Conservation (phyloP, 2,329 filamentous ascomycete species). For the Hirsutella thompsonii region DNA sequence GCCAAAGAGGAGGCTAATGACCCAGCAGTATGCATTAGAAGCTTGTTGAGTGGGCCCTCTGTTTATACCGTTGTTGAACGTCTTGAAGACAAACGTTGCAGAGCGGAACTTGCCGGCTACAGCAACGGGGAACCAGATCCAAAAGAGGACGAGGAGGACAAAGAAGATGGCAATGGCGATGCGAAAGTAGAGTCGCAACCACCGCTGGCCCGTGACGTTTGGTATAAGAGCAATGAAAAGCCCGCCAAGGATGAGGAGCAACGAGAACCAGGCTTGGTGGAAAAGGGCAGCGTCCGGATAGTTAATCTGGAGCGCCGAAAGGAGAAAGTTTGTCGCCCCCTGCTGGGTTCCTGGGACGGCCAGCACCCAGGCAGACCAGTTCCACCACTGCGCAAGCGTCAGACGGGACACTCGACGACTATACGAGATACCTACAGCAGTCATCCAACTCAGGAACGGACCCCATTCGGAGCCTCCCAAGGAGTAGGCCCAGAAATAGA, state of each 20-base stretch:
- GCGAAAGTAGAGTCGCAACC: slow-evolving; percentile 3
- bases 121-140: background rate
- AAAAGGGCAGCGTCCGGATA: slow-evolving; percentile 1
- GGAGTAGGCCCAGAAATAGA: slow-evolving; percentile 2
- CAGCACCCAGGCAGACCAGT: slow-evolving; percentile 1
- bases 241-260: background rate
- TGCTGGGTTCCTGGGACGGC: slow-evolving; percentile 2
- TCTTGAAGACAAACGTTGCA: background rate
- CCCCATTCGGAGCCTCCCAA: slow-evolving; percentile 3
- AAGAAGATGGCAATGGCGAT: slow-evolving; percentile 3
- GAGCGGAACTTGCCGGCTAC: background rate
- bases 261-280: slow-evolving; percentile 1
- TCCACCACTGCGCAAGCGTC: slow-evolving; percentile 1
- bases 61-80: slow-evolving; percentile 1
- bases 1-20: slow-evolving; percentile 1
- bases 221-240: slow-evolving; percentile 2
- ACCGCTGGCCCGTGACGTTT: slow-evolving; percentile 1
- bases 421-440: background rate
- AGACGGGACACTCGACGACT: background rate
- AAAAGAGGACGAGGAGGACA: slow-evolving; percentile 1
- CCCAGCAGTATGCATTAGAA: background rate
- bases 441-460: slow-evolving; percentile 3
- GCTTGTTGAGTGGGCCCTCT: background rate
- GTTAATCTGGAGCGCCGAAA: slow-evolving; percentile 3
- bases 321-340: slow-evolving; percentile 4